Evolutionary conservation across 192 early-diverging fungal species (phyloP), one percentile per base, ranked within the genome.

Genomic region (Pecoramyces ruminantium): DNA sequence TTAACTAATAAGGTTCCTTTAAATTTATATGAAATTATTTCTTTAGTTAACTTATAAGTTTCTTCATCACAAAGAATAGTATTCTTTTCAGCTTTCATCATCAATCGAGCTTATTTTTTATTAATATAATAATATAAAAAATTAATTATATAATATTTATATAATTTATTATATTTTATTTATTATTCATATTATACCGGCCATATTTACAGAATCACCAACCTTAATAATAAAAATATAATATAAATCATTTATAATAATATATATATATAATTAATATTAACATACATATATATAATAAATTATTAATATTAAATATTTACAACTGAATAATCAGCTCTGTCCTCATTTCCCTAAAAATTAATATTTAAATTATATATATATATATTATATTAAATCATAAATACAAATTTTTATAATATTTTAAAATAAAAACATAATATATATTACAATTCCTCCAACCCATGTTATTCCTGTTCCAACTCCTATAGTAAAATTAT

Each of bases 151-250:
- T n/a, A n/a, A n/a, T n/a, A n/a, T n/a, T n/a, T n/a, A n/a, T n/a
- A n/a, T n/a, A n/a, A n/a, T n/a, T n/a, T n/a, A n/a, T n/a, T n/a
- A n/a, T n/a, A n/a, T n/a, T n/a, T n/a, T n/a, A n/a, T n/a, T n/a
- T n/a, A n/a, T n/a, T n/a, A n/a, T n/a, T n/a, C n/a, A 21, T 51
- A 51, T 21, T 51, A n/a, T 67, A 67, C 51, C 51, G 0, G 88
- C 88, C 88, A 89, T 89, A 78, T 89, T 89, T 67, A 89, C 89
- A 1, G 88, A 87, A 81, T 89, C 88, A 29, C 88, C 88, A 86
- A 89, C 89, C 88, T 89, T 16, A 28, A 13, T 13, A 29, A 15
- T 8, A 27, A 28, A 34, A 82, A 29, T 11, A 16, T 30, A 21
- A 38, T n/a, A n/a, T n/a, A n/a, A n/a, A n/a, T n/a, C n/a, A n/a